Conservation (phyloP, 2,329 filamentous ascomycete genomes). For the Diaporthe humulicola region DNA sequence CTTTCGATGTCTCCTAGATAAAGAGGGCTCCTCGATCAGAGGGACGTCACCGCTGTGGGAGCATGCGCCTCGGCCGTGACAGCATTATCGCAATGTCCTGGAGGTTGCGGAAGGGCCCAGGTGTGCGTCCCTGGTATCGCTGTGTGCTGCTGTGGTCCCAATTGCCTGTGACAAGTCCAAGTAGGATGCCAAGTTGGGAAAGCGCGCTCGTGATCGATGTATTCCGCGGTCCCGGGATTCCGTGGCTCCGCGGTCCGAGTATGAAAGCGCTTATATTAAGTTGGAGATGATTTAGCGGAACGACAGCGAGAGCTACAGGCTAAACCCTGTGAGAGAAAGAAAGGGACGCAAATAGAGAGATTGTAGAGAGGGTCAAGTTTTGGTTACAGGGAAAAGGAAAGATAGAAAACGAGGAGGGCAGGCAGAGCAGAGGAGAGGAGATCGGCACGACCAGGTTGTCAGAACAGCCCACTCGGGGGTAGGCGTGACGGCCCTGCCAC, state of each 20-base stretch:
- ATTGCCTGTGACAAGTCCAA: neutral
- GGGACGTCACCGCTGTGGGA: slow-evolving; percentile 12
- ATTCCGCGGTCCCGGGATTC: neutral
- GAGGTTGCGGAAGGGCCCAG: neutral
- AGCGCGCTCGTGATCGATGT: slow-evolving; percentile 17
- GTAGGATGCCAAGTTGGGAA: slow-evolving; percentile 31
- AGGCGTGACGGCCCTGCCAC: neutral
- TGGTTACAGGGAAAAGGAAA: neutral
- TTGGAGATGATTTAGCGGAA: no score
- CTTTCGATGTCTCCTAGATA: neutral
- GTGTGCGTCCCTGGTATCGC: neutral
- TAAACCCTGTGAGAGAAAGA: neutral
- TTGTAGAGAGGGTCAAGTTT: neutral
- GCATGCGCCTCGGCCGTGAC: slow-evolving; percentile 27
- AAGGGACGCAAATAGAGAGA: neutral
- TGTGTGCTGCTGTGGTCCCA: neutral
- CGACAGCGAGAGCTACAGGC: neutral
- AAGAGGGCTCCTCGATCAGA: neutral
- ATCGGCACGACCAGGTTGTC: slow-evolving; percentile 8
- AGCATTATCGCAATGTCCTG: slow-evolving; percentile 18
- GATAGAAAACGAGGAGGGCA: neutral
- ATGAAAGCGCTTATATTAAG: neutral
- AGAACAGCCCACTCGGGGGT: slow-evolving; percentile 16
- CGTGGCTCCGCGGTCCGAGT: neutral
- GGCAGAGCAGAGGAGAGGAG: neutral